Evolutionary conservation across 495 filamentous ascomycete species (phyloP), one percentile per base, ranked within the genome.

Genomic region (Aspergillus haitiensis): DNA sequence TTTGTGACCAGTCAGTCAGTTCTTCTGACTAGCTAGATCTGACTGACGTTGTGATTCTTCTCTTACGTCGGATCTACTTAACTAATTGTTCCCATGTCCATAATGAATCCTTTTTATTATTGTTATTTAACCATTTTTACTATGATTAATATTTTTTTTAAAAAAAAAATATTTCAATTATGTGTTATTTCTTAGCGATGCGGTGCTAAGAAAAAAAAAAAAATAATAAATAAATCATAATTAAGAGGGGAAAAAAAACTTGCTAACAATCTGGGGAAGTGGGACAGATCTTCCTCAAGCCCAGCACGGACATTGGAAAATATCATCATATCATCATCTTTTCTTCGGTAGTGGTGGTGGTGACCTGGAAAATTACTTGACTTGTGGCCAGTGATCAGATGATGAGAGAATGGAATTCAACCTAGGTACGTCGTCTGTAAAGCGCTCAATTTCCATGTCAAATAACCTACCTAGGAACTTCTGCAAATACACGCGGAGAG

Each of bases 241-340:
- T 36, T 34, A 44, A 21, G 34, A 11, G 33, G 21, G 33, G 21
- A 55, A 59, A 45, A 58, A 33, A 55, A 39, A 34, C 59, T 52
- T 39, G n/a, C 45, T 44, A 46, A 61, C 67, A 73, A 75, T 75
- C 74, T 73, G 74, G 74, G 74, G 74, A 72, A 74, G 74, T 77
- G 74, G 74, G 68, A 70, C 70, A 68, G 70, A 75, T 75, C 74
- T 63, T 67, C 44, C 60, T 67, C 27, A 56, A 61, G 32, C 65
- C 64, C 66, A 70, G 73, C 73, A 75, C 71, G 64, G 73, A 75
- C 71, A 69, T 66, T 65, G 62, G 67, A 52, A 35, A 27, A 48
- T 69, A 16, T 53, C 39, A 21, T 34, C 27, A n/a, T 45, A 45
- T 7, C n/a, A n/a, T n/a, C n/a, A n/a, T n/a, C n/a, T n/a, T n/a